Evolutionary conservation across 2,329 filamentous ascomycete species (phyloP).

Genomic region (Apiospora arundinis): DNA sequence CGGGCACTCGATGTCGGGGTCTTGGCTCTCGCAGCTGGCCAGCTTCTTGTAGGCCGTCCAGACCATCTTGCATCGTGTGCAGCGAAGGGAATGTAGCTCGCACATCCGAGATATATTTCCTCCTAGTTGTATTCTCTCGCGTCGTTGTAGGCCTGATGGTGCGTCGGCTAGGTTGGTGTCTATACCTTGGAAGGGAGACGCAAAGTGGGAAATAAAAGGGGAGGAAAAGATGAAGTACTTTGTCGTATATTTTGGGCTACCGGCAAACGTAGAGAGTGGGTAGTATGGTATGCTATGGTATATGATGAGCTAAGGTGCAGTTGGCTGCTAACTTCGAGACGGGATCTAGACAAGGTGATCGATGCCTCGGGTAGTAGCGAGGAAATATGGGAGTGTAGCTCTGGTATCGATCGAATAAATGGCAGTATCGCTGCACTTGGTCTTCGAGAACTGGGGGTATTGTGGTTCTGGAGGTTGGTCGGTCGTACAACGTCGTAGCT

Average conservation of each 20-base stretch:
- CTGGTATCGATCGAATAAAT: not conserved
- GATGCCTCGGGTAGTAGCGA: not conserved
- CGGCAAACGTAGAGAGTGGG: not conserved
- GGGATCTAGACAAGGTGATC: not conserved
- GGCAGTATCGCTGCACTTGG: not conserved
- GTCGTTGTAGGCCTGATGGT: not conserved
- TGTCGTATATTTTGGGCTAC: not conserved
- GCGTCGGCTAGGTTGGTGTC: not conserved
- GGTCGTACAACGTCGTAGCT: conserved; percentile 5
- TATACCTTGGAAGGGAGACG: not conserved
- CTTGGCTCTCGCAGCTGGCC: conserved; percentile 44
- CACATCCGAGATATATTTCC: conserved; percentile 38
- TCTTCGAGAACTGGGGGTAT: not conserved
- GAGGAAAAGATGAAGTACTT: not conserved
- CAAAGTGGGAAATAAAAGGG: not conserved
- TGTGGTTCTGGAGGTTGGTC: not conserved
- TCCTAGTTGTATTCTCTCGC: not conserved
- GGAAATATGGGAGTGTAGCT: not conserved
- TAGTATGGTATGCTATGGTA: not conserved
- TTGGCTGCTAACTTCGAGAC: not conserved
- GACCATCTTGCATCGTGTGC: conserved; percentile 38
- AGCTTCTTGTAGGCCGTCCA: conserved; percentile 45
- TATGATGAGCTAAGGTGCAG: not conserved
- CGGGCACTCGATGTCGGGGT: conserved; percentile 39
- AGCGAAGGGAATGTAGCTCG: conserved; percentile 44